Conservation (phyloP, 306 rosid species). For the Vachellia pachyceras region DNA sequence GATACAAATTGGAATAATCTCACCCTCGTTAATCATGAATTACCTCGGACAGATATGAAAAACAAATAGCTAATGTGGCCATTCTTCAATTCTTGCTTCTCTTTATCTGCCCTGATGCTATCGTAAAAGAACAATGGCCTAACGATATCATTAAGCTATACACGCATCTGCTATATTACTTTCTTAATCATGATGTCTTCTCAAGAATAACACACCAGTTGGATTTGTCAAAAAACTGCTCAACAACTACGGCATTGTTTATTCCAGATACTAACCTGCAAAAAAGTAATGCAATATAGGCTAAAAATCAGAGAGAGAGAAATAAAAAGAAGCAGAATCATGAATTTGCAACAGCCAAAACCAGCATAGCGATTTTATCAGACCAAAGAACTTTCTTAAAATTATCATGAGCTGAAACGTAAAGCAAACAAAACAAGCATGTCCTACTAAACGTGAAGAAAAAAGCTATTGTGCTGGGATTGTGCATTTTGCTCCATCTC, state of each 20-base stretch:
- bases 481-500: constrained; percentile 7
- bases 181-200: constrained; percentile 55
- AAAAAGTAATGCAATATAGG: constrained; percentile 25
- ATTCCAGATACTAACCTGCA: constrained; percentile 79
- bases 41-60: not conserved
- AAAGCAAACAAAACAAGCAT: not conserved
- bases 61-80: not conserved
- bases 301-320: constrained; percentile 20
- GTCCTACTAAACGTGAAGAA: not conserved
- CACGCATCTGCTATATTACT: constrained; percentile 24
- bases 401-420: not conserved
- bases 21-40: not conserved
- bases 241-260: constrained; percentile 68
- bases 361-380: not conserved
- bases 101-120: not conserved
- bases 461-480: not conserved
- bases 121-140: not conserved
- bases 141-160: not conserved
- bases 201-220: constrained; percentile 93
- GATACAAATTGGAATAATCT: constrained; percentile 5
- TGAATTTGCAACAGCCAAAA: not conserved
- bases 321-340: not conserved
- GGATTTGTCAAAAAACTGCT: constrained; percentile 87
- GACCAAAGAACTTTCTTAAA: not conserved
- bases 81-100: not conserved